Percentiles rank a stretch among this genome's conserved stretches.
phyloP scores from a whole-genome alignment of 148 eudicot species.

The Chenopodium berlandieri region DNA sequence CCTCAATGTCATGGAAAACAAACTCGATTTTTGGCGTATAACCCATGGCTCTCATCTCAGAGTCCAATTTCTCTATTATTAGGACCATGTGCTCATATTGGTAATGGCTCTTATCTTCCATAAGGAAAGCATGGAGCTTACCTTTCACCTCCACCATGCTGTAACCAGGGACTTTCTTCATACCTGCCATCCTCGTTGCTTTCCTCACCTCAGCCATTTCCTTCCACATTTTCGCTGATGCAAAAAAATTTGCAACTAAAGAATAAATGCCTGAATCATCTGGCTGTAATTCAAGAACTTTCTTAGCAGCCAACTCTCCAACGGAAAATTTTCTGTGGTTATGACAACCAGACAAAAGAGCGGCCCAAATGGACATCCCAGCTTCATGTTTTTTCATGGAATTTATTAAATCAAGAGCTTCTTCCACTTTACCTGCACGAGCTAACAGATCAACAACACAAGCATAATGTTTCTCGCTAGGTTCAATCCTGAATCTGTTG shows the following conservation, averaged over 20 bases:
- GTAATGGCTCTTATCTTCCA: constrained; percentile 63
- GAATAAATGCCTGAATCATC: constrained; percentile 59
- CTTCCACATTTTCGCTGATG: constrained; percentile 58
- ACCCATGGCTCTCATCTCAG: constrained; percentile 52
- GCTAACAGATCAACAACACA: constrained; percentile 70
- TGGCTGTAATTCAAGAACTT: constrained; percentile 51
- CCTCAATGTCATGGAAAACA: constrained; percentile 48
- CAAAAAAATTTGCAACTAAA: constrained; percentile 61
- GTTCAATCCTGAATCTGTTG: constrained; percentile 43
- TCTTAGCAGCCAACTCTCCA: constrained; percentile 62
- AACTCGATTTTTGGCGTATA: constrained; percentile 43
- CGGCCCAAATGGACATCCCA: constrained; percentile 57
- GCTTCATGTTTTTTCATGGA: constrained; percentile 40
- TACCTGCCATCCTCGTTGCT: constrained; percentile 47
- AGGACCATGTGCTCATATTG: constrained; percentile 39
- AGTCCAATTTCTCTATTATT: constrained; percentile 41
- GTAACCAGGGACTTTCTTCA: constrained; percentile 60
- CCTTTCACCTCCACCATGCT: constrained; percentile 65
- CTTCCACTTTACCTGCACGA: constrained; percentile 60
- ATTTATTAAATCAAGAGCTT: constrained; percentile 45
- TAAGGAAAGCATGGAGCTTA: constrained; percentile 57
- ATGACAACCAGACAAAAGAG: constrained; percentile 65
- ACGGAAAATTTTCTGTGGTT: constrained; percentile 46
- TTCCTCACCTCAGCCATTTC: constrained; percentile 55
- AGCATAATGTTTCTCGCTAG: constrained; percentile 69